Evolutionary conservation across 805 yeast species (phyloP), one percentile per base, ranked within the genome.

Genomic region (Saccharomycopsis oosterbeekiorum): DNA sequence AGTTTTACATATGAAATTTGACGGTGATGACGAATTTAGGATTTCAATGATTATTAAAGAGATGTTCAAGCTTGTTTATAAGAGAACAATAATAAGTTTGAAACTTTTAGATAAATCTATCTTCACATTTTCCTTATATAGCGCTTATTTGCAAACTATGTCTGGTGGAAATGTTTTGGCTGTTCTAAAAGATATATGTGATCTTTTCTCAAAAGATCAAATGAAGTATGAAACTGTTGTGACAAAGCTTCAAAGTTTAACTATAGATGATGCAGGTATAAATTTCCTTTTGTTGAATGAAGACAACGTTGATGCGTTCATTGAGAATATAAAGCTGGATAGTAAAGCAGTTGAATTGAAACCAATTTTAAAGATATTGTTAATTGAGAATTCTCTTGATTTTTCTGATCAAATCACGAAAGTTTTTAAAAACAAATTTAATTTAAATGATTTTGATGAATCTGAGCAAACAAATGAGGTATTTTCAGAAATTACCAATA

Each of bases 21-120:
- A 9, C 9, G 40, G 24, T 4, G 67, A 68, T 42, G 53, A 8
- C 10, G 37, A 39, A 34, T 55, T 11, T 65, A 67, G 8, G 8
- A 72, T 76, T 2, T 67, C 68, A 0, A 64, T 67, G 1, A 67
- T 85, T 39, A 68, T 76, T 2, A 43, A 65, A 11, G 56, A 43
- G 4, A 68, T 89, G 6, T 81, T 84, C 65, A 68, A 67, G n/a
- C 82, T 78, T 60, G 71, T 77, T 0, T 86, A 73, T 68, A 71
- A 77, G 0, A 66, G 72, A 1, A 70, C 81, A 11, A 75, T 87
- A 0, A 72, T 80, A 0, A 78, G 85, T 6, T 70, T 85, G 56
- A 69, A 72, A 21, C 73, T 74, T 41, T 63, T 67, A 8, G 87
- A 85, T 66, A 76, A 75, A 37, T 67, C 78, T 2, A 69, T 76